phyloP scores from a whole-genome alignment of 1,284 basidiomycete species.

The Fomitopsis palustris region DNA sequence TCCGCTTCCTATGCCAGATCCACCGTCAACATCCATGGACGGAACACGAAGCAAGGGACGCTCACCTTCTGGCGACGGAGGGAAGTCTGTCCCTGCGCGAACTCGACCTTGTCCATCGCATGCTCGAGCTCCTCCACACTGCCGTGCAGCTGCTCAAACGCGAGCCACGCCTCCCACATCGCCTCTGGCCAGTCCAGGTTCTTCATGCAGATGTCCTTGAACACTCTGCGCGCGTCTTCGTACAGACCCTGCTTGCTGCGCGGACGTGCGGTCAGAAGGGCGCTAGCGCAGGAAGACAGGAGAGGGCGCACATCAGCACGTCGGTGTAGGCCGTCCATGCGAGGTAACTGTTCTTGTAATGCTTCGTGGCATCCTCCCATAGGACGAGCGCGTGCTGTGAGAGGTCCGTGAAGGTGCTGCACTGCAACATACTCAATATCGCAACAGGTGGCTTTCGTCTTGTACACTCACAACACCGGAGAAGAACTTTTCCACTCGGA shows the following conservation, averaged over 20 bases:
- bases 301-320: conserved; percentile 52
- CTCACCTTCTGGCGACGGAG: conserved; percentile 64
- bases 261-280: conserved; percentile 1
- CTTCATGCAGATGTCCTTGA: conserved; percentile 60
- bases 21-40: not conserved
- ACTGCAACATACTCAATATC: conserved; percentile 23
- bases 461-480: conserved; percentile 59
- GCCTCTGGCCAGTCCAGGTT: conserved; percentile 91
- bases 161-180: conserved; percentile 83
- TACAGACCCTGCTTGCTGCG: conserved; percentile 54
- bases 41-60: conserved; percentile 4
- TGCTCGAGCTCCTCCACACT: conserved; percentile 65
- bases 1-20: conserved; percentile 49
- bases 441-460: too few species aligned
- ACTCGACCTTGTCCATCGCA: conserved; percentile 66
- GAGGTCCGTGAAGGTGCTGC: conserved; percentile 47
- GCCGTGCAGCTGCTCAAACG: conserved; percentile 86
- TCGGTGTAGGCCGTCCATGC: conserved; percentile 71
- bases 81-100: conserved; percentile 61
- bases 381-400: conserved; percentile 51
- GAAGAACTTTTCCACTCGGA: conserved; percentile 81
- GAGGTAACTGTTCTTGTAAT: conserved; percentile 67
- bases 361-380: conserved; percentile 61
- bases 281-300: not conserved
- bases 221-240: conserved; percentile 61